Percentiles rank a stretch among this genome's conserved stretches.
These are phyloP conservation scores for Trichoderma koningii DNA, from an alignment of 2,329 filamentous ascomycete genomes.

Conservation along the genomic window DNA sequence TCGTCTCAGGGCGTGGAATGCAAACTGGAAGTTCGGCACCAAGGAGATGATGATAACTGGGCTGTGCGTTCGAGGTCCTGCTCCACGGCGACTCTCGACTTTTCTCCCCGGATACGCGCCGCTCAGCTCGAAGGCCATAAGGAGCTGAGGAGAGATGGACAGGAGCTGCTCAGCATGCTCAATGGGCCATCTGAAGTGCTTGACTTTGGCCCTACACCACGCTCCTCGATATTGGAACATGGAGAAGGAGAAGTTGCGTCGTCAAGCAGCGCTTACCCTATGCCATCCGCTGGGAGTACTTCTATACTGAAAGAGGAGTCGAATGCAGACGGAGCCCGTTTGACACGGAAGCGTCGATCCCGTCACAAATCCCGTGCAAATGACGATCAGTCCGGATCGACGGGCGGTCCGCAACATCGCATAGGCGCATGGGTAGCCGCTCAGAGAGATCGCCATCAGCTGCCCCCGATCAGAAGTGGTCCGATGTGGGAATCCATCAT, in stretches of 20 bases:
- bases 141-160: background rate
- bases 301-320: background rate
- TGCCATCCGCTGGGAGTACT: background rate
- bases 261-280: background rate
- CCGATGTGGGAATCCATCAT: background rate
- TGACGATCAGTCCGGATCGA: too few relatives aligned
- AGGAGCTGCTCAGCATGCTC: background rate
- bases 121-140: background rate
- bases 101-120: background rate
- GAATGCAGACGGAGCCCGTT: background rate
- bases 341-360: background rate
- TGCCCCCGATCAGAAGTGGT: background rate
- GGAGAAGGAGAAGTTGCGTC: background rate
- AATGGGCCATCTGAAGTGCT: too few relatives aligned
- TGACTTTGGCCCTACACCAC: background rate
- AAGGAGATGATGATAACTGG: background rate
- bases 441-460: background rate
- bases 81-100: constrained; percentile 14
- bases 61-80: background rate
- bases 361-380: background rate
- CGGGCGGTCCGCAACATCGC: background rate
- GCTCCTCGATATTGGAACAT: background rate
- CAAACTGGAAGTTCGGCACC: background rate
- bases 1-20: background rate
- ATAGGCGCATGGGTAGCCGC: background rate